Base-by-base conservation (phyloP, 2,329 filamentous ascomycete species). In the Fusarium bactridioides region DNA sequence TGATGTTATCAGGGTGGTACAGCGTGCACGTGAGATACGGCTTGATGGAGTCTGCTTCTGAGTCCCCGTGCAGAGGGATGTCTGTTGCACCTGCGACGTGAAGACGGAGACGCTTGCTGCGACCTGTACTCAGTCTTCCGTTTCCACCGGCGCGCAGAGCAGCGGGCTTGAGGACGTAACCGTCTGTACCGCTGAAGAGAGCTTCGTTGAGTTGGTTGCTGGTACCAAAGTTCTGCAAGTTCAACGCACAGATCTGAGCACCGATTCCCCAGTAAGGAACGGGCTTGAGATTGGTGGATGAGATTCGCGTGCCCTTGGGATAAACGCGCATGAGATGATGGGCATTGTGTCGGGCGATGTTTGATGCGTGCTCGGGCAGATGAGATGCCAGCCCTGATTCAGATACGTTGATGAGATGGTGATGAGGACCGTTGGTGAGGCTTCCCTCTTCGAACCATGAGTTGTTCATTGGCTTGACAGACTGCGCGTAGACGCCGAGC, bases 391-490 rank as follows among this genome's bases (percentile, higher is more conserved):
- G 82, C 0, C 88, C 89, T 2, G 86, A 86, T 78, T 93, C 91
- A 5, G 90, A 92, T 7, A 93, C 86, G 75, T 93, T 93, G 84
- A 92, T 90, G 69, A 91, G 86, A 64, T 91, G 90, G 75, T 91
- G 87, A 68, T 90, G 88, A 37, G 89, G 90, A 0, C 85, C 87
- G 62, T 92, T 89, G 77, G 84, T 77, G 31, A 87, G 79, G 21
- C 80, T 72, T 6, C 82, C 83, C 7, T 81, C 75, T 23, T 89
- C 86, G 76, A 86, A 92, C 91, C 91, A 93, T 1, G 89, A 90
- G 74, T 90, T 88, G 79, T 92, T 86, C 61, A 82, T 80, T 2
- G 91, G 91, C 77, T 93, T 93, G 62, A 92, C 89, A 1, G 89
- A 91, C 77, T 93, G 91, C 0, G 90, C 91, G 72, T 92, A 93